Evolutionary conservation across 345 rosid species (phyloP), one percentile per base, ranked within the genome.

Genomic region (Syzygium jambos): DNA sequence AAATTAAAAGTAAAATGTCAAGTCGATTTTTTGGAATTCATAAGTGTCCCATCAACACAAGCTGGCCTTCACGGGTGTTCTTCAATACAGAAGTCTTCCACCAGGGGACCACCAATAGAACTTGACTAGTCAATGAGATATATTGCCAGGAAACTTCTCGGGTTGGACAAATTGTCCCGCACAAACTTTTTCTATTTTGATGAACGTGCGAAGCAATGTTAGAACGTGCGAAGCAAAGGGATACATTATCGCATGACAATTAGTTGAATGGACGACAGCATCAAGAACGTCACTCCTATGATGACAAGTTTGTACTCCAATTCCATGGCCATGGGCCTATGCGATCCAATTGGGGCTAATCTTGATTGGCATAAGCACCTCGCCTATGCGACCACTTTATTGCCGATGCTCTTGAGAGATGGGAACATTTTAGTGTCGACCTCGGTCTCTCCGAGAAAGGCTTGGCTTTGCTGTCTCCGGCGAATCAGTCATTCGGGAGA

Each of bases 391-490:
- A 59, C 27, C 30, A 14, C 30, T 6, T 59, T 7, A 7, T 25
- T n/a, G 29, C 65, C 95, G 23, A 97, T 61, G 85, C 88, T 92
- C 90, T 89, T 92, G 55, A 97, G 92, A 86, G 93, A 93, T 78
- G 95, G 95, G 59, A 94, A 92, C 2, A 89, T 65, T 10, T 51
- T 29, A 49, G 46, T 89, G 8, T 94, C 89, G 85, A 93, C 86
- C 89, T 87, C 83, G 8, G 84, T 89, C 78, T 91, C 94, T 55
- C 96, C 98, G 41, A 95, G 41, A 95, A 96, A 12, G 95, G 86
- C 2, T 22, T 22, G 38, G 14, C n/a, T 12, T 56, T 0, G 17
- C 52, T 9, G 27, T 73, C 65, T 12, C 51, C 21, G 25, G 87
- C n/a, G 54, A 89, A 89, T 95, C 93, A 95, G 43, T 92, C 89